A percentile compares a stretch with the other conserved stretches of the same genome.
phyloP scores from a whole-genome alignment of 768 basidiomycete species.

The Xanthoconium stramineum region DNA sequence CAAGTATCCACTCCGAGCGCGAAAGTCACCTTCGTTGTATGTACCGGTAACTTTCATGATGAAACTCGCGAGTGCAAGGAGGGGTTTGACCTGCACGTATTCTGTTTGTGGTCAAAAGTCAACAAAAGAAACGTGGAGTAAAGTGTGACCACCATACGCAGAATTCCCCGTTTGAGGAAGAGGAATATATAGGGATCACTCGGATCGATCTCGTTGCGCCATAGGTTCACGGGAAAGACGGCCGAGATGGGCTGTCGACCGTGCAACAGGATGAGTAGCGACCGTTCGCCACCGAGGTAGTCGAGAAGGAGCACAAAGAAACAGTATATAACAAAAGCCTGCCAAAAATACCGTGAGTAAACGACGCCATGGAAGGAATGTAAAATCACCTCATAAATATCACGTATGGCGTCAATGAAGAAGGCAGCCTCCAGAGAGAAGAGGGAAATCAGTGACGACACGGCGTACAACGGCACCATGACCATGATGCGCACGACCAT shows the following conservation, averaged over 20 bases:
- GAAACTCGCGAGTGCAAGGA: conserved; percentile 79
- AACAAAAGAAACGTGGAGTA: not conserved
- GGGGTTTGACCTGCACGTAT: conserved; percentile 95
- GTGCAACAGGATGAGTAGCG: conserved; percentile 86
- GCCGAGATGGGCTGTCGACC: conserved; percentile 87
- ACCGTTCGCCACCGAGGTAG: conserved; percentile 91
- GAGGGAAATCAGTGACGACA: conserved; percentile 88
- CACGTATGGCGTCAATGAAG: conserved; percentile 91
- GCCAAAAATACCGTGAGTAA: not conserved
- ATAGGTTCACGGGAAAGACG: conserved; percentile 82
- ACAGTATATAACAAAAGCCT: conserved; percentile 95
- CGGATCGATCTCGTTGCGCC: conserved; percentile 82
- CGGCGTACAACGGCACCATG: conserved; percentile 92
- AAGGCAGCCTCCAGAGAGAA: conserved; percentile 95
- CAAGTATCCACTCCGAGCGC: conserved; percentile 83
- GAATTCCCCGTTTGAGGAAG: conserved; percentile 89
- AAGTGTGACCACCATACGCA: conserved; percentile 53
- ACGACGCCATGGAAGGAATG: not conserved
- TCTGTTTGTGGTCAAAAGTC: conserved; percentile 47
- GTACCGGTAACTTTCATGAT: conserved; percentile 84
- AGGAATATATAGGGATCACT: conserved; percentile 95
- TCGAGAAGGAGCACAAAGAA: conserved; percentile 82
- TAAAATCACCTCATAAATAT: conserved; percentile 85
- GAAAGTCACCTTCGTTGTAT: conserved; percentile 87
- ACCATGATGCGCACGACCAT: conserved; percentile 95